Percentiles rank a stretch among this genome's conserved stretches.
Conservation (phyloP, 495 filamentous ascomycete species). For the Xylona heveae region DNA sequence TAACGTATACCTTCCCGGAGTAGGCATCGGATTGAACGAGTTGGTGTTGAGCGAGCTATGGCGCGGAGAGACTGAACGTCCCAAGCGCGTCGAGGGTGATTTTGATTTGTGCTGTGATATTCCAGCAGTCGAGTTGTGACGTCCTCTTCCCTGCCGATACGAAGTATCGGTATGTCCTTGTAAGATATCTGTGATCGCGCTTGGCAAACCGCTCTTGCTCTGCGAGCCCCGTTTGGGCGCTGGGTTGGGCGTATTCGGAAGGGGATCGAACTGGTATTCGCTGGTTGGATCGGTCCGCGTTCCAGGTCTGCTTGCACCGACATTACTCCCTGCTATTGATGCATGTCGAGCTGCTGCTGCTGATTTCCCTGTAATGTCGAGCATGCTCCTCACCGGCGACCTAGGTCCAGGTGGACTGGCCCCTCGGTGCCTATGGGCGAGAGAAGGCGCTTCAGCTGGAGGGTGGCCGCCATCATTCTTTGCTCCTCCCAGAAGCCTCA, state of each 20-base stretch:
- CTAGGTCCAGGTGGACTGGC: slow-evolving; percentile 24
- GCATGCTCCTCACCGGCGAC: slow-evolving; percentile 36
- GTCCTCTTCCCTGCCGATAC: slow-evolving; percentile 15
- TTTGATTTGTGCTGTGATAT: slow-evolving; percentile 34
- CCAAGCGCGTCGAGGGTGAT: slow-evolving; percentile 32
- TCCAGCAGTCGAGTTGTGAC: slow-evolving; percentile 25
- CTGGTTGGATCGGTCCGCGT: neutral
- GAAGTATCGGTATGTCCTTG: too few relatives aligned
- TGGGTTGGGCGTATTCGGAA: slow-evolving; percentile 6
- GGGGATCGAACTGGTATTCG: slow-evolving; percentile 10
- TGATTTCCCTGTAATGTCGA: slow-evolving; percentile 25
- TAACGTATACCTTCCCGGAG: slow-evolving; percentile 19
- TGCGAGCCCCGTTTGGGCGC: slow-evolving; percentile 9
- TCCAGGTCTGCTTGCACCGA: too few relatives aligned
- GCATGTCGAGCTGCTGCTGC: slow-evolving; percentile 17
- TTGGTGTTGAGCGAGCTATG: slow-evolving; percentile 19
- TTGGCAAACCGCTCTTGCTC: slow-evolving; percentile 5
- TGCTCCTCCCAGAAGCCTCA: slow-evolving; percentile 34
- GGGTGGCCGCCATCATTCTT: slow-evolving; percentile 1
- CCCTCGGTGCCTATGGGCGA: slow-evolving; percentile 15
- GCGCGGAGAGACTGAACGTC: slow-evolving; percentile 37
- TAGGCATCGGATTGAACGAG: slow-evolving; percentile 17
- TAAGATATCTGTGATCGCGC: slow-evolving; percentile 9
- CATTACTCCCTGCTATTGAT: slow-evolving; percentile 21
- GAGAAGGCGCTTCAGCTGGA: slow-evolving; percentile 7